These are phyloP conservation scores for Emmonsiellopsis sp. DNA, from an alignment of 2,329 filamentous ascomycete genomes.

Conservation along the genomic window DNA sequence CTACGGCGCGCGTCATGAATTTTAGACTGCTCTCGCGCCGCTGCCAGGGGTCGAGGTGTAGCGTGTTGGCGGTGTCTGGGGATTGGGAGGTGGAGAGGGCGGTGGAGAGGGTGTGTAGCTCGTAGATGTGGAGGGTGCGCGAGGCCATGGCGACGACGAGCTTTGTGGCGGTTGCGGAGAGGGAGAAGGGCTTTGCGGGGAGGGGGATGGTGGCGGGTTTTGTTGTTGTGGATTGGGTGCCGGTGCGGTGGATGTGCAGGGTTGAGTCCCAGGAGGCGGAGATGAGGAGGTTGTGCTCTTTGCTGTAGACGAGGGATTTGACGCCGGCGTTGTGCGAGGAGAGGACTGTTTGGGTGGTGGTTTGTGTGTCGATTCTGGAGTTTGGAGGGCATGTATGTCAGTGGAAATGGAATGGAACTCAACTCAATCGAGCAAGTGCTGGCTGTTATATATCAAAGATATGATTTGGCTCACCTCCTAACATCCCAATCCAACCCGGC, in stretches of 20 bases:
- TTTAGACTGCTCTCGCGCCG: slow-evolving; percentile 87
- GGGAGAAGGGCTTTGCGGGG: slow-evolving; percentile 79
- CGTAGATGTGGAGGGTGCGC: slow-evolving; percentile 89
- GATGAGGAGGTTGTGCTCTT: slow-evolving; percentile 65
- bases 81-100: slow-evolving; percentile 37
- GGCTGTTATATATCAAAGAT: background rate
- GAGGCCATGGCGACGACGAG: slow-evolving; percentile 93
- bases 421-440: no score
- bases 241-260: slow-evolving; percentile 69
- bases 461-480: slow-evolving; percentile 46
- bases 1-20: slow-evolving; percentile 86
- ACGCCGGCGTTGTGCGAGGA: slow-evolving; percentile 73
- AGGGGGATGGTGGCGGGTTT: slow-evolving; percentile 58
- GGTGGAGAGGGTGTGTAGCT: slow-evolving; percentile 58
- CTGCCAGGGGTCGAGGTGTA: slow-evolving; percentile 73
- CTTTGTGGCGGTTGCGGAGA: slow-evolving; percentile 69
- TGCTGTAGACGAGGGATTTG: slow-evolving; percentile 73
- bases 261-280: slow-evolving; percentile 92
- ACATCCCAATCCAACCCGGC: slow-evolving; percentile 84
- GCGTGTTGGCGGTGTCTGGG: slow-evolving; percentile 21
- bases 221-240: slow-evolving; percentile 30
- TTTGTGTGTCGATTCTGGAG: slow-evolving; percentile 58
- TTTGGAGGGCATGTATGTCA: slow-evolving; percentile 8
- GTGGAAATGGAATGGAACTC: background rate
- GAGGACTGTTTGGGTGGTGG: slow-evolving; percentile 62